A percentile compares a stretch with the other conserved stretches of the same genome.
These are phyloP conservation scores for Laguncularia racemosa DNA, from an alignment of 345 rosid species.

Conservation along the genomic window DNA sequence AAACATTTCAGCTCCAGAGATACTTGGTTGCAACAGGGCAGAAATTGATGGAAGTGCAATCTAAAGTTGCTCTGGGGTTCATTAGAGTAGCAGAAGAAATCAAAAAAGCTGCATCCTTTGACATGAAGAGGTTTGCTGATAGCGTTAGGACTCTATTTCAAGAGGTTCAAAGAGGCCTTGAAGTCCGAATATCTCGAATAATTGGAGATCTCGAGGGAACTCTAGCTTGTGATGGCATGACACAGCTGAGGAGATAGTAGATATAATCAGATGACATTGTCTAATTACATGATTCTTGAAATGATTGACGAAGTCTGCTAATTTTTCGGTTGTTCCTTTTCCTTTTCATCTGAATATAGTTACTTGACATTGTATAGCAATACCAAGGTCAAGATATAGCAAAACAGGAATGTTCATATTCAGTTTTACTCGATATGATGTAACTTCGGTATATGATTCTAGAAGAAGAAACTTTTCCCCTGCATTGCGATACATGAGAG, in stretches of 20 bases:
- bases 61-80: conserved; percentile 54
- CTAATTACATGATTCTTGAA: background rate
- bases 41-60: conserved; percentile 63
- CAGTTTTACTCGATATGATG: too few species aligned
- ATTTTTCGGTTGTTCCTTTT: background rate
- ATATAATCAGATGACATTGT: too few species aligned
- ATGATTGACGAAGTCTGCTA: background rate
- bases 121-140: conserved; percentile 62
- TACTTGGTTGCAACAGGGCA: conserved; percentile 86
- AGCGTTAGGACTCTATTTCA: conserved; percentile 49
- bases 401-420: too few species aligned
- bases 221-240: conserved; percentile 83
- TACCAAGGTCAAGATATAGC: too few species aligned
- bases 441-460: too few species aligned
- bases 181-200: conserved; percentile 75
- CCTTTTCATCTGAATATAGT: conserved; percentile 3
- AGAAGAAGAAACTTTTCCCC: too few species aligned
- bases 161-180: conserved; percentile 89
- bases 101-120: conserved; percentile 38
- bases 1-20: conserved; percentile 82
- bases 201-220: conserved; percentile 91
- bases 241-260: conserved; percentile 35
- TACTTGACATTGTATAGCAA: background rate
- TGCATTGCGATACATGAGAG: too few species aligned
- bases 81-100: conserved; percentile 38